Conservation (phyloP, 2,329 filamentous ascomycete genomes). For the Cordyceps sp. region DNA sequence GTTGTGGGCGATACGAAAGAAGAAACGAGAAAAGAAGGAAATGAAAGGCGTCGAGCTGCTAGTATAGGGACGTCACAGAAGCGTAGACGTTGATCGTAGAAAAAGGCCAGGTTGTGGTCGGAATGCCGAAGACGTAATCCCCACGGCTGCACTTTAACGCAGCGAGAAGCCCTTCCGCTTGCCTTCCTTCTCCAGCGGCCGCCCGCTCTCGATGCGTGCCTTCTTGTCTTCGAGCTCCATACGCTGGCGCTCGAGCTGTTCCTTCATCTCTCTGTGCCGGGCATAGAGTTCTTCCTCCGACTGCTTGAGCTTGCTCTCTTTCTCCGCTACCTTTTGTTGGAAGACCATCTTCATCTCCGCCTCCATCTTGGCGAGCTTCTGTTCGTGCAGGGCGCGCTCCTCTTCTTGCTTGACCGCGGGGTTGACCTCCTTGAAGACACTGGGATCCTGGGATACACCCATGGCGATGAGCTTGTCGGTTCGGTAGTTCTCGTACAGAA, state of each 20-base stretch:
- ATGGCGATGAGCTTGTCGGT: slow-evolving; percentile 98
- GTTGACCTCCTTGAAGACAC: slow-evolving; percentile 99
- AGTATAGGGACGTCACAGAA: slow-evolving; percentile 42
- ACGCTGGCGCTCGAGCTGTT: slow-evolving; percentile 91
- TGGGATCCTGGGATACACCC: slow-evolving; percentile 96
- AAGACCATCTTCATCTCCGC: slow-evolving; percentile 99
- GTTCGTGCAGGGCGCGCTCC: slow-evolving; percentile 92
- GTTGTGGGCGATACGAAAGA: slow-evolving; percentile 16
- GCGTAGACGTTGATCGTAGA: slow-evolving; percentile 38
- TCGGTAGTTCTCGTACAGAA: slow-evolving; percentile 98
- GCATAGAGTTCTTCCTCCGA: slow-evolving; percentile 98
- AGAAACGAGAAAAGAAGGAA: slow-evolving; percentile 27
- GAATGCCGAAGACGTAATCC: slow-evolving; percentile 7
- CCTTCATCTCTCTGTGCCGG: slow-evolving; percentile 98
- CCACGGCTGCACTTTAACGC: slow-evolving; percentile 43
- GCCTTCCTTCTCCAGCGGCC: slow-evolving; percentile 91
- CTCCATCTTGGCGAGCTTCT: slow-evolving; percentile 99
- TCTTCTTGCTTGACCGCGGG: slow-evolving; percentile 99
- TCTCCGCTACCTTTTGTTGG: slow-evolving; percentile 99
- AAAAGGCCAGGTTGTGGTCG: slow-evolving; percentile 10
- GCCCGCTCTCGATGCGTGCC: slow-evolving; percentile 78
- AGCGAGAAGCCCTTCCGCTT: slow-evolving; percentile 99
- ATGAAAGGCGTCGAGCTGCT: slow-evolving; percentile 38
- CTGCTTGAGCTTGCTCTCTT: slow-evolving; percentile 98
- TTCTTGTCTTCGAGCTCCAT: slow-evolving; percentile 98